Evolutionary conservation across 2,329 filamentous ascomycete species (phyloP).

Genomic region (Hypoxylon rubiginosum): DNA sequence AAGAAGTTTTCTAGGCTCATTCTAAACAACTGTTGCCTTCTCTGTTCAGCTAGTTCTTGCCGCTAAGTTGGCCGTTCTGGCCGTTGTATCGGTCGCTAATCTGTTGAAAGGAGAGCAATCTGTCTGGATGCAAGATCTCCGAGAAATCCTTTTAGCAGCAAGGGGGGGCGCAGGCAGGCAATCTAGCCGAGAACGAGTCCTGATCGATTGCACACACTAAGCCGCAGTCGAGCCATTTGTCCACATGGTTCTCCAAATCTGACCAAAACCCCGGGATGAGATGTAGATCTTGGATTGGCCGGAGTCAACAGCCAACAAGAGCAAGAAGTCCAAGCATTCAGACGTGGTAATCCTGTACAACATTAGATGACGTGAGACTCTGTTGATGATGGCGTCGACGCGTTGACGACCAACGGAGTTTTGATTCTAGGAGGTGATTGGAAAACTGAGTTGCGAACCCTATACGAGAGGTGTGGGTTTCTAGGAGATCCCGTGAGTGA

Average conservation of each 20-base stretch:
- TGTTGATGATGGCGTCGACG: not conserved
- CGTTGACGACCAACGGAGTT: conserved; percentile 1
- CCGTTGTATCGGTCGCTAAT: conserved; percentile 41
- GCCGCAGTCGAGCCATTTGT: conserved; percentile 39
- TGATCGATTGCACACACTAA: conserved; percentile 43
- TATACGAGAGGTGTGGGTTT: not conserved
- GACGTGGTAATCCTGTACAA: conserved; percentile 19
- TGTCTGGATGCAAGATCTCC: conserved; percentile 44
- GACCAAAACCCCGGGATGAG: conserved; percentile 40
- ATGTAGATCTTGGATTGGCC: conserved; percentile 39
- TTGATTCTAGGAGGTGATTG: not conserved
- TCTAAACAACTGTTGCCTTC: conserved; percentile 10
- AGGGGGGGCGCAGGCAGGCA: conserved; percentile 38
- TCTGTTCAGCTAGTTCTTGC: conserved; percentile 28
- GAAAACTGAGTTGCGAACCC: not conserved
- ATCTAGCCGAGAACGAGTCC: conserved; percentile 41
- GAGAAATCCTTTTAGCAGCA: conserved; percentile 36
- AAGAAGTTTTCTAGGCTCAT: conserved; percentile 5
- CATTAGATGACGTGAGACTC: conserved; percentile 30
- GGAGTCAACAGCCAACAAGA: conserved; percentile 14
- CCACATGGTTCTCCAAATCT: conserved; percentile 44
- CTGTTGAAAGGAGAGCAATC: conserved; percentile 41
- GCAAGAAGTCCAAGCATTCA: not conserved
- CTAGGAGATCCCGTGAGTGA: not conserved
- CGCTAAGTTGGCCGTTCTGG: conserved; percentile 26